A percentile compares a stretch with the other conserved stretches of the same genome.
phyloP scores from a whole-genome alignment of 192 early-diverging fungal species.

The Polychytrium aggregatum region DNA sequence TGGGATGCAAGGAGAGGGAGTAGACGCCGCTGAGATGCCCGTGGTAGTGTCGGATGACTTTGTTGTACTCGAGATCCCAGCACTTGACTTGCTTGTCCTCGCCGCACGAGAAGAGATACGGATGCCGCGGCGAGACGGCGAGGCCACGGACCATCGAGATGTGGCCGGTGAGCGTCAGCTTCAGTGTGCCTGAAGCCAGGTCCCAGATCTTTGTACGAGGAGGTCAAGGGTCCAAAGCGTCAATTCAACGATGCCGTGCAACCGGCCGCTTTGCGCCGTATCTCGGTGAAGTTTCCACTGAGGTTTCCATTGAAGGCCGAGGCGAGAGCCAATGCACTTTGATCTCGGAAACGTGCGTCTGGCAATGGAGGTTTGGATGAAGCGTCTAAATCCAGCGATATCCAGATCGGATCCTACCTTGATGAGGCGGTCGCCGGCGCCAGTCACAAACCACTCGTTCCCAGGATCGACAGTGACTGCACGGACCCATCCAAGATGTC shows the following conservation, averaged over 20 bases:
- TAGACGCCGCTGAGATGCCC: slow-evolving; percentile 95
- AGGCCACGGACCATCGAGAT: slow-evolving; percentile 91
- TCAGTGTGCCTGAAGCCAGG: slow-evolving; percentile 90
- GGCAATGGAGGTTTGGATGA: no score
- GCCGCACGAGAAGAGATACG: slow-evolving; percentile 92
- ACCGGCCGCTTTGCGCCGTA: no score
- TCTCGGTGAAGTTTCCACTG: no score
- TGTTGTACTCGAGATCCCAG: slow-evolving; percentile 99
- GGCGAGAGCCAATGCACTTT: no score
- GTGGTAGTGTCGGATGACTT: slow-evolving; percentile 98
- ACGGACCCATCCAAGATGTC: slow-evolving; percentile 96
- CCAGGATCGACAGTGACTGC: slow-evolving; percentile 84
- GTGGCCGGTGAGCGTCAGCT: slow-evolving; percentile 92
- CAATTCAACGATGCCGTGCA: no score
- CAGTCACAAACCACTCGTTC: slow-evolving; percentile 98
- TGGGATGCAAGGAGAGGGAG: slow-evolving; percentile 82
- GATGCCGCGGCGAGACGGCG: slow-evolving; percentile 87
- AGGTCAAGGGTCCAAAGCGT: no score
- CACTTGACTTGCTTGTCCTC: slow-evolving; percentile 99
- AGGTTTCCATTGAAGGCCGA: no score
- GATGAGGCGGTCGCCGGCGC: slow-evolving; percentile 93
- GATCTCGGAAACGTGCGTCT: no score
- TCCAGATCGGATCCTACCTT: slow-evolving; percentile 48
- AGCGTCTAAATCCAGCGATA: no score
- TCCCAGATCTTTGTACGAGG: slow-evolving; percentile 99